These are phyloP conservation scores for Trichoderma arundinaceum DNA, from an alignment of 2,329 filamentous ascomycete species.

Conservation along the genomic window DNA sequence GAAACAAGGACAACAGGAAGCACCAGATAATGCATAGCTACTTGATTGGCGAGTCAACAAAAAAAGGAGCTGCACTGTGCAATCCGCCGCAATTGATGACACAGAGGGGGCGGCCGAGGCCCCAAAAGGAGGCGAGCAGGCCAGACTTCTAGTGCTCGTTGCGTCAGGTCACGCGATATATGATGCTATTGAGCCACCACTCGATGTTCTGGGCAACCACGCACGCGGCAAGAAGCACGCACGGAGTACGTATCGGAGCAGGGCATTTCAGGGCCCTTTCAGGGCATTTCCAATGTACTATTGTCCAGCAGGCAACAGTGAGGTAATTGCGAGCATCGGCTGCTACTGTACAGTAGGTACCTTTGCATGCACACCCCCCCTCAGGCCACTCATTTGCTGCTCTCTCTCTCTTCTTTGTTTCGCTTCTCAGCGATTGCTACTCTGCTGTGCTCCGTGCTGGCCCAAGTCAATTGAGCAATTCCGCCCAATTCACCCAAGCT, in stretches of 20 bases:
- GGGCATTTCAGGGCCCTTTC: not conserved
- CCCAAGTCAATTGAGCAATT: slow-evolving; percentile 5
- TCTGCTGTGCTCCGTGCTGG: too few species aligned
- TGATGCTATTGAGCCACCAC: slow-evolving; percentile 35
- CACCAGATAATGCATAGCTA: not conserved
- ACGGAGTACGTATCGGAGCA: slow-evolving; percentile 31
- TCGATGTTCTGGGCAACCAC: slow-evolving; percentile 26
- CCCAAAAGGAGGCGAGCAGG: slow-evolving; percentile 4
- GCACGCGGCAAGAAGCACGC: slow-evolving; percentile 24
- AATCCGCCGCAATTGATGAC: not conserved
- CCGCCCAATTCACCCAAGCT: not conserved
- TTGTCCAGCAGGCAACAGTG: too few species aligned
- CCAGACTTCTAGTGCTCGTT: slow-evolving; percentile 32
- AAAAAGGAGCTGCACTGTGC: not conserved
- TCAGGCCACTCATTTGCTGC: not conserved
- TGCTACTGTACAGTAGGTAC: too few species aligned
- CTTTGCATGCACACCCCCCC: not conserved
- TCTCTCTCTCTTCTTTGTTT: not conserved
- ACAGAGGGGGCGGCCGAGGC: not conserved
- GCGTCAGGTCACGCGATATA: slow-evolving; percentile 45
- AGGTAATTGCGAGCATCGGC: too few species aligned
- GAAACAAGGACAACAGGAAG: not conserved
- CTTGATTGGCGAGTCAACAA: too few species aligned
- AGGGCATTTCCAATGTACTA: not conserved
- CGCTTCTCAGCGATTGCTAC: not conserved